These are phyloP conservation scores for Paulownia fortunei DNA, from an alignment of 257 asterid species.

Conservation along the genomic window DNA sequence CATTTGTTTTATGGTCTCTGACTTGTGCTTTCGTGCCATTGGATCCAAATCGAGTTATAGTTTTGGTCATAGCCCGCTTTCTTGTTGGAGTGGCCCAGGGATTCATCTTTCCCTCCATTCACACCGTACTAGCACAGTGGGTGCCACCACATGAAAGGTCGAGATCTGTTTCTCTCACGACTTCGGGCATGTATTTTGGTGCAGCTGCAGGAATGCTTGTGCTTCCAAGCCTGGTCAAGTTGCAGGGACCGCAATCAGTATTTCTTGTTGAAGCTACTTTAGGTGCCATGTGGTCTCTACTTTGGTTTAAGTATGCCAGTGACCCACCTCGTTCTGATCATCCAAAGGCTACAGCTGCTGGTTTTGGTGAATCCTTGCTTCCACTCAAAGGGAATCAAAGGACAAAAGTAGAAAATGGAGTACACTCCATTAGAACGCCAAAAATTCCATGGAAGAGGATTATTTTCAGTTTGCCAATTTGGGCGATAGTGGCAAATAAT, in stretches of 20 bases:
- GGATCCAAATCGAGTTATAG: slow-evolving; percentile 62
- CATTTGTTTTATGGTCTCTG: slow-evolving; percentile 83
- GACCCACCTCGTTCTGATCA: slow-evolving; percentile 96
- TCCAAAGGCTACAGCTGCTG: slow-evolving; percentile 89
- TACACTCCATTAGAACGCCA: slow-evolving; percentile 39
- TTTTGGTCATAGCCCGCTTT: slow-evolving; percentile 82
- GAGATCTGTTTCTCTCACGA: slow-evolving; percentile 85
- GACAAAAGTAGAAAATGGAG: slow-evolving; percentile 61
- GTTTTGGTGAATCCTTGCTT: slow-evolving; percentile 79
- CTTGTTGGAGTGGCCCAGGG: slow-evolving; percentile 97
- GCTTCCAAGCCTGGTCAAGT: slow-evolving; percentile 79
- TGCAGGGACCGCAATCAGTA: slow-evolving; percentile 80
- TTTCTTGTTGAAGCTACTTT: slow-evolving; percentile 79
- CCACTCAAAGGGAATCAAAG: slow-evolving; percentile 55
- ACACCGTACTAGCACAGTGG: slow-evolving; percentile 96
- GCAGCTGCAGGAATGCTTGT: slow-evolving; percentile 84
- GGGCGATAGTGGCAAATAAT: slow-evolving; percentile 92
- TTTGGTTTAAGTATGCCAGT: slow-evolving; percentile 73
- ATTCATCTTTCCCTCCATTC: slow-evolving; percentile 93
- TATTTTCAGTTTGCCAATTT: slow-evolving; percentile 71
- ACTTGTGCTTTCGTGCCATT: slow-evolving; percentile 84
- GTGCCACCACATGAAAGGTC: slow-evolving; percentile 96
- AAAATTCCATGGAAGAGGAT: slow-evolving; percentile 85
- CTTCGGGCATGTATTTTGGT: slow-evolving; percentile 95
- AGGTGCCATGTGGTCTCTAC: slow-evolving; percentile 81